Evolutionary conservation across 495 filamentous ascomycete species (phyloP), one percentile per base, ranked within the genome.

Genomic region (Talaromyces adpressus): DNA sequence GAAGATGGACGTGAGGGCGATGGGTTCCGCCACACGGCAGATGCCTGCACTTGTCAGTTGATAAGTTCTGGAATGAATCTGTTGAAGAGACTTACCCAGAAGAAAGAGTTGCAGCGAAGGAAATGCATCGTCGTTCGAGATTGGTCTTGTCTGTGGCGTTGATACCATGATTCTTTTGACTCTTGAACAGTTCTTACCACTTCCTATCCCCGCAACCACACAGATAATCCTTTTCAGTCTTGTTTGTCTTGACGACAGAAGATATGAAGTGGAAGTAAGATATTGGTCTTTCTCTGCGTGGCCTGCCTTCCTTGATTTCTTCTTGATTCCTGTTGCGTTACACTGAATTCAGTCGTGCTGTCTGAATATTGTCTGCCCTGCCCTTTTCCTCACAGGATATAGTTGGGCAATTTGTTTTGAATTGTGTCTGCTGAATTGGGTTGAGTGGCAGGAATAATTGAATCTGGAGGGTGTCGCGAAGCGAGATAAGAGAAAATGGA

Each of bases 1-100:
- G 63, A 92, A 90, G 75, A 93, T 90, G 70, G 89, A 92, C 3
- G 91, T 93, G 64, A 95, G 83, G 51, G 91, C 91, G 63, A 96
- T 91, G 6, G 91, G 92, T 75, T 96, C 92, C 45, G 91, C 90
- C 65, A 96, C 83, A 58, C 92, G 89, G 73, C 87, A 88, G 76
- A 89, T 84, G 69, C 86, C 85, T 82, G 20, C 32, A 53, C 75
- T 27, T 63, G 8, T 49, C 8, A 27, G 57, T 23, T 4, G 20
- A 12, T 59, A 60, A 36, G 36, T 36, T 34, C 18, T 22, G 32
- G 2, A 41, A 16, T 32, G 63, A 23, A 29, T 9, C 30, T 25
- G 41, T 30, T 47, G 30, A 29, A 59, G 57, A 20, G 27, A 74
- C 81, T 62, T 77, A 92, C 89, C 89, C 67, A 93, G 80, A 18